Base-by-base conservation (phyloP, 2,329 filamentous ascomycete species). In the Fusarium irregulare region DNA sequence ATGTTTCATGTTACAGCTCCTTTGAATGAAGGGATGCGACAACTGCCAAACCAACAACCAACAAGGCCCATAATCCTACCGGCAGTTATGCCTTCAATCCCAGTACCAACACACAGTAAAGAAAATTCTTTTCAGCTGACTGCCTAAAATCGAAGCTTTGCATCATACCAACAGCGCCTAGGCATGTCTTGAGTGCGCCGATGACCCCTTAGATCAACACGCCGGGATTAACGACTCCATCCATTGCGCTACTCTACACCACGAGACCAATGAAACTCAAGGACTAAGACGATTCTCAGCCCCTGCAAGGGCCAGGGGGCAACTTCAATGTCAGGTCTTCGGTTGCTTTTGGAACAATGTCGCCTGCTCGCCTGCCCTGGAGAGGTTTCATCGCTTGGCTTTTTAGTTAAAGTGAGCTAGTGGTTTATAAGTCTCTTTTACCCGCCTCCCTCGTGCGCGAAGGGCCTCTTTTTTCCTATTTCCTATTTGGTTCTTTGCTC, bases 201-300 rank as follows among this genome's bases (percentile, higher is more conserved):
- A 49, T 40, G 30, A 42, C 64, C 68, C 64, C 49, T 49, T 67
- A 48, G 64, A 64, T 63, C 64, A 66, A 23, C 45, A 44, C 30
- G 20, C 45, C 54, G 40, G 45, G 53, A 68, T 56, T 32, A 30
- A 40, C 16, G 9, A 27, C 48, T 46, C 63, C 63, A 51, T 70
- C 9, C 25, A 41, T 48, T 11, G 41, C 63, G 27, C 37, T 49
- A 44, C 49, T 25, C 2, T 40, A n/a, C n/a, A 20, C 16, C 21
- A 37, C n/a, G 16, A 27, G 23, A 27, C 68, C 68, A 71, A 71
- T 71, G 18, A 61, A 34, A 46, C 34, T 10, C 32, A 42, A 18
- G 16, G 40, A 60, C 63, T 48, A 68, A 64, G 18, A 60, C 21
- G 8, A 18, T 48, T 48, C 42, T 37, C n/a, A 42, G 44, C 50